These are phyloP conservation scores for Ceratocystiopsis minuta DNA, from an alignment of 2,329 filamentous ascomycete species.

Conservation along the genomic window DNA sequence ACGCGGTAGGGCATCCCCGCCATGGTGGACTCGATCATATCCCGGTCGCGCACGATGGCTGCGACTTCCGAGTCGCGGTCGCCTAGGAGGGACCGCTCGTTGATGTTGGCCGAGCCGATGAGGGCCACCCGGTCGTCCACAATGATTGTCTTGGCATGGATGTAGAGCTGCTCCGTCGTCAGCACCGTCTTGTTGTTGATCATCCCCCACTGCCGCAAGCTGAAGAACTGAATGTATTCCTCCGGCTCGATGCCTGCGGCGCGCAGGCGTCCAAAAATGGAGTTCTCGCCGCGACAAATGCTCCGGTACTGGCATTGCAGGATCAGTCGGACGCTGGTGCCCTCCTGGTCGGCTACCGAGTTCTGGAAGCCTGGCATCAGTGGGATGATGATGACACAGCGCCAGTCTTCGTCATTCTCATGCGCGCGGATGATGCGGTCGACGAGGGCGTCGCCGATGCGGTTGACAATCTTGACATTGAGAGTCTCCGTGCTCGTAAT, in stretches of 20 bases:
- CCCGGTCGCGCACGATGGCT: slow-evolving; percentile 75
- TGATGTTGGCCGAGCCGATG: slow-evolving; percentile 97
- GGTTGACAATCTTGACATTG: slow-evolving; percentile 74
- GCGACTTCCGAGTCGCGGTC: slow-evolving; percentile 84
- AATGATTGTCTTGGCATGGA: slow-evolving; percentile 92
- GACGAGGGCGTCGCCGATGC: slow-evolving; percentile 85
- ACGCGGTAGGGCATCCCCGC: slow-evolving; percentile 76
- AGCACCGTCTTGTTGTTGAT: slow-evolving; percentile 68
- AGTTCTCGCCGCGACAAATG: slow-evolving; percentile 81
- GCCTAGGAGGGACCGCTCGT: slow-evolving; percentile 89
- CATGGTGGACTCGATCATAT: slow-evolving; percentile 88
- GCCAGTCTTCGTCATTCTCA: slow-evolving; percentile 75
- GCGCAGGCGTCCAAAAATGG: slow-evolving; percentile 74
- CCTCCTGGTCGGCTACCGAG: slow-evolving; percentile 83
- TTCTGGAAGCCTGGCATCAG: slow-evolving; percentile 98
- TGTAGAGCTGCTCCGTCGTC: slow-evolving; percentile 92
- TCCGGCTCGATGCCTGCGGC: slow-evolving; percentile 74
- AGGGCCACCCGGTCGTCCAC: slow-evolving; percentile 86
- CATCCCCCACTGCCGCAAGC: slow-evolving; percentile 77
- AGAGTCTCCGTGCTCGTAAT: slow-evolving; percentile 84
- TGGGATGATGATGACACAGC: slow-evolving; percentile 75
- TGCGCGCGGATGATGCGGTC: slow-evolving; percentile 77
- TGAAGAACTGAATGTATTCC: slow-evolving; percentile 91
- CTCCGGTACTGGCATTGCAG: slow-evolving; percentile 95
- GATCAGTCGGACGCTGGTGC: slow-evolving; percentile 84